A percentile compares a stretch with the other conserved stretches of the same genome.
Conservation (phyloP, 495 filamentous ascomycete species). For the Sporormia fimetaria region DNA sequence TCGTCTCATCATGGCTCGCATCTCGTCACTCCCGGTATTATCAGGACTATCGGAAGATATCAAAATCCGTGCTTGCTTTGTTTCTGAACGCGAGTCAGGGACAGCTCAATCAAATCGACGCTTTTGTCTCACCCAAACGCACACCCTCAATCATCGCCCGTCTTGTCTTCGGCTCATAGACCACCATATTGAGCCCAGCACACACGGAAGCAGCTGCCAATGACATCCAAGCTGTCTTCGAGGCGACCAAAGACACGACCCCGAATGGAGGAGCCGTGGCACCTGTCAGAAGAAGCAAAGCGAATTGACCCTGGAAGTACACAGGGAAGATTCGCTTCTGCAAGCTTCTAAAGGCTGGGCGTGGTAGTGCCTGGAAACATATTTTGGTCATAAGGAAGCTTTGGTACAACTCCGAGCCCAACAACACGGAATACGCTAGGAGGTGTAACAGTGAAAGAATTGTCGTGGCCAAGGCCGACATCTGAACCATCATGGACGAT, state of each 20-base stretch:
- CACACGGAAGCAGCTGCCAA: slow-evolving; percentile 34
- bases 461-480: too few relatives aligned
- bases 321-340: slow-evolving; percentile 45
- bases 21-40: slow-evolving; percentile 27
- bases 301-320: slow-evolving; percentile 41
- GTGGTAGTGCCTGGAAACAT: slow-evolving; percentile 37
- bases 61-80: slow-evolving; percentile 20
- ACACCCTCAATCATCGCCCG: slow-evolving; percentile 37
- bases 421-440: slow-evolving; percentile 41
- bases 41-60: slow-evolving; percentile 10
- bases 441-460: slow-evolving; percentile 38
- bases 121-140: slow-evolving; percentile 37
- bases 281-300: slow-evolving; percentile 36
- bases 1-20: slow-evolving; percentile 33
- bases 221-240: slow-evolving; percentile 32
- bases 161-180: slow-evolving; percentile 36
- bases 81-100: neutral
- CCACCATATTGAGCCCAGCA: slow-evolving; percentile 37
- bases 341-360: slow-evolving; percentile 39
- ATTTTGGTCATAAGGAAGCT: slow-evolving; percentile 45
- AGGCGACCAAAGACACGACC: slow-evolving; percentile 29
- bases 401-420: slow-evolving; percentile 44
- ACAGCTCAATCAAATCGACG: too few relatives aligned
- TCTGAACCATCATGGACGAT: too few relatives aligned
- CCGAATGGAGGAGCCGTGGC: slow-evolving; percentile 39